Base-by-base conservation (phyloP, 2,329 filamentous ascomycete species). In the Coniella vitis region DNA sequence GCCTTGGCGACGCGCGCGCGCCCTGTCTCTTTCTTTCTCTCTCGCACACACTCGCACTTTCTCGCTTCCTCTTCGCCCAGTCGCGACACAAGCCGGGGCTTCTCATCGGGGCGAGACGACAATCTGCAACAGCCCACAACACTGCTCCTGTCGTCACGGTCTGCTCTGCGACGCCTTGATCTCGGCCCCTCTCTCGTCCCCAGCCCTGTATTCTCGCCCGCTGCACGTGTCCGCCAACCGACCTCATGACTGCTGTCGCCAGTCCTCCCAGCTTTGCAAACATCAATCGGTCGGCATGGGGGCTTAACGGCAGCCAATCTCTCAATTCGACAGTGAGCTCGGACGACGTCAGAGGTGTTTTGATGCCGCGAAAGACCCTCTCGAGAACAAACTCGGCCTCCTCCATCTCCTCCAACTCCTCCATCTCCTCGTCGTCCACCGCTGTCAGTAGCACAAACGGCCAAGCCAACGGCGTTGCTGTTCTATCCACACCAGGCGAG, bases 351-450 rank as follows among this genome's bases (percentile, higher is more conserved):
- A 82, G 86, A 70, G 84, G 86, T 67, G 90, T 95, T 79, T 88
- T 94, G 66, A 84, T 87, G 78, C 87, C 88, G 62, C 87, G 90
- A 60, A 96, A 95, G 72, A 83, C 78, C 63, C 76, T 89, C 54
- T 87, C 91, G 66, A 83, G 91, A 65, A 85, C 85, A 62, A 95
- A 89, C 73, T 97, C 91, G 32, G 93, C 89, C 51, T 95, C 90
- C 4, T 95, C 90, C 39, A 75, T 94, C 55, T 86, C 87, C 13
- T 81, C 81, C 43, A 79, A 72, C 36, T 70, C 75, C 1, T 83
- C 81, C 29, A 69, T 69, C 49, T 77, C 79, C 14, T 83, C 80
- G 5, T 73, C 70, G 10, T 81, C 84, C 2, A 86, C 84, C 47
- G 72, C 84, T 49, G 72, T 86, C 54, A 76, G 79, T 35, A 76